Conservation (phyloP, 2,329 filamentous ascomycete genomes). For the Cytospora mali region DNA sequence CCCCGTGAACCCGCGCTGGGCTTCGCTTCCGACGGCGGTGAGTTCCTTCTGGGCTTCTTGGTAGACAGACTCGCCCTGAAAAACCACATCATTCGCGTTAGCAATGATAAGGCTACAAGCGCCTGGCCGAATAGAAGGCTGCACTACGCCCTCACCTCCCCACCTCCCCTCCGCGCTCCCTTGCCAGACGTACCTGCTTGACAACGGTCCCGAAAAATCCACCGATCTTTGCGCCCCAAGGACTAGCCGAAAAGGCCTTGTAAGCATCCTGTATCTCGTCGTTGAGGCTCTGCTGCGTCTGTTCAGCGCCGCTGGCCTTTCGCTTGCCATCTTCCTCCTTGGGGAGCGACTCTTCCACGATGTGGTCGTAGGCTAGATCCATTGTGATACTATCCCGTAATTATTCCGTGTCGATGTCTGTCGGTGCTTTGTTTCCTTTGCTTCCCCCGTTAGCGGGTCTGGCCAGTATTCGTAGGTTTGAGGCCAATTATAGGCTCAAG, state of each 20-base stretch:
- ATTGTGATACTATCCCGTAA: constrained; percentile 52
- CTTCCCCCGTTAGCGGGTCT: constrained; percentile 3
- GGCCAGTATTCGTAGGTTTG: background rate
- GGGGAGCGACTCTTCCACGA: constrained; percentile 77
- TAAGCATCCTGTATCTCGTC: constrained; percentile 93
- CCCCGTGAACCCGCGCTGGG: constrained; percentile 76
- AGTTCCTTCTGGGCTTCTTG: constrained; percentile 87
- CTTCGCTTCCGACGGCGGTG: constrained; percentile 76
- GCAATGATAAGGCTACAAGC: background rate
- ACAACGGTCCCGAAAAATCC: constrained; percentile 90
- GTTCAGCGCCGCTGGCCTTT: constrained; percentile 45
- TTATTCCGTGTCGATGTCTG: background rate
- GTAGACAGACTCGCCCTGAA: constrained; percentile 76
- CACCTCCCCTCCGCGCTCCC: background rate
- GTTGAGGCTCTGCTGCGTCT: constrained; percentile 66
- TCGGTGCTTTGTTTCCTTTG: background rate
- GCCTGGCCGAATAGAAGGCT: background rate
- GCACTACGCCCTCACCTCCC: background rate
- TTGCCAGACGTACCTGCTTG: constrained; percentile 69
- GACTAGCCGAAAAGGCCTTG: constrained; percentile 86
- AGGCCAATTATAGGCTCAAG: background rate
- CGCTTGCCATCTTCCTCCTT: constrained; percentile 55
- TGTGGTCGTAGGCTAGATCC: constrained; percentile 98
- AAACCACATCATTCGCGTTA: background rate
- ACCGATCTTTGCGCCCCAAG: constrained; percentile 87